Evolutionary conservation across 2,329 filamentous ascomycete genomes (phyloP).

Genomic region (Calonectria pauciramosa): DNA sequence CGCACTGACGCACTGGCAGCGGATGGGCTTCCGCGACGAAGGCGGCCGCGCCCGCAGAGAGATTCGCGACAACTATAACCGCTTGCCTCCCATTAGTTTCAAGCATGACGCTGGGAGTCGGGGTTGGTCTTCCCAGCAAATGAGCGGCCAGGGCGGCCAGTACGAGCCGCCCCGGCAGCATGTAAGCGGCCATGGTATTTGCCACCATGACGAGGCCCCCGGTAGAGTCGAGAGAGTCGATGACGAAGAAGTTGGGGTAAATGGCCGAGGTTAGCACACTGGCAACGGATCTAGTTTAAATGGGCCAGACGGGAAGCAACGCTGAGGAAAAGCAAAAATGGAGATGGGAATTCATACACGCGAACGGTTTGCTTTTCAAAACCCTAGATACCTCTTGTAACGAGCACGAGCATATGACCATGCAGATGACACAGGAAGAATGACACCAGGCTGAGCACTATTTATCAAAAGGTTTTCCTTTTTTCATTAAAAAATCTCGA

Average conservation of each 20-base stretch:
- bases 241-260: background rate
- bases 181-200: background rate
- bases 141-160: background rate
- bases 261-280: background rate
- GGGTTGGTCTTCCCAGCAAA: background rate
- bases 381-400: constrained; percentile 2
- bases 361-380: background rate
- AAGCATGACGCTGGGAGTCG: background rate
- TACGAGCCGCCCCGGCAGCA: background rate
- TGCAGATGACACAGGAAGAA: background rate
- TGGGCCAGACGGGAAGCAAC: background rate
- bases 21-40: constrained; percentile 24
- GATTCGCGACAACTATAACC: background rate
- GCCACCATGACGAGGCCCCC: background rate
- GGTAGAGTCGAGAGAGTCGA: background rate
- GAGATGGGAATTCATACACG: background rate
- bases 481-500: background rate
- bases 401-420: background rate
- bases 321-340: background rate
- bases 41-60: background rate
- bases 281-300: background rate
- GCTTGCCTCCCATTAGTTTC: background rate
- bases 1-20: constrained; percentile 13
- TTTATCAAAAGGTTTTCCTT: background rate
- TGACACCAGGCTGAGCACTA: background rate